Evolutionary conservation across 1,284 basidiomycete species (phyloP), one percentile per base, ranked within the genome.

Genomic region (Tetrapyrgos nigripes): DNA sequence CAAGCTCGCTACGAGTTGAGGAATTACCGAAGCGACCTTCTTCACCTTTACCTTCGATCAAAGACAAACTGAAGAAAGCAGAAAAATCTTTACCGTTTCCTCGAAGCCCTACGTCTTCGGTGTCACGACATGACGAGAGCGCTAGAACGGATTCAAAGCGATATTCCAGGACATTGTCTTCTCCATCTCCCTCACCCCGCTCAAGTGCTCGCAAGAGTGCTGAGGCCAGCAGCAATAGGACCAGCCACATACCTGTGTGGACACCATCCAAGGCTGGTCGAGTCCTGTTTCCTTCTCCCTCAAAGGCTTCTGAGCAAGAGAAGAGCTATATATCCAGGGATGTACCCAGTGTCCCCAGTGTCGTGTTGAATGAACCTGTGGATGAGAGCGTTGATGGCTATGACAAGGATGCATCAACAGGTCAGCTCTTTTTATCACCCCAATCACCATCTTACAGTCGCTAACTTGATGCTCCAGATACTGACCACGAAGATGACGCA

Each of bases 201-300:
- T 19, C 37, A 13, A 10, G 29, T 13, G 45, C 49, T 5, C 23
- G 40, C 46, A 35, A 26, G 28, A 46, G 24, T 17, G 28, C 53
- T 8, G 23, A 44, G 5, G 5, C 17, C 8, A 24, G 28, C 2
- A 53, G 23, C 35, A 27, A 29, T 40, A 50, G 29, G 28, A 26
- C 28, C 21, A 59, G 80, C 55, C 73, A 77, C 28, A 81, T 85
- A 53, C 82, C 83, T n/a, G 72, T 82, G 4, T 73, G 75, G 17
- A 75, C 79, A 11, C 72, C 76, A 10, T 64, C 53, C 35, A 73
- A 65, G 45, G 24, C 23, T 37, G 51, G 46, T 0, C 27, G 27
- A 21, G 21, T 56, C 5, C 46, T 50, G 27, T 57, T 45, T 24
- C 55, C 50, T 1, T 52, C 60, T n/a, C 51, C 44, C 21, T 33